Evolutionary conservation across 306 rosid genomes (phyloP), one percentile per base, ranked within the genome.

Genomic region (Sphenostylis stenocarpa): DNA sequence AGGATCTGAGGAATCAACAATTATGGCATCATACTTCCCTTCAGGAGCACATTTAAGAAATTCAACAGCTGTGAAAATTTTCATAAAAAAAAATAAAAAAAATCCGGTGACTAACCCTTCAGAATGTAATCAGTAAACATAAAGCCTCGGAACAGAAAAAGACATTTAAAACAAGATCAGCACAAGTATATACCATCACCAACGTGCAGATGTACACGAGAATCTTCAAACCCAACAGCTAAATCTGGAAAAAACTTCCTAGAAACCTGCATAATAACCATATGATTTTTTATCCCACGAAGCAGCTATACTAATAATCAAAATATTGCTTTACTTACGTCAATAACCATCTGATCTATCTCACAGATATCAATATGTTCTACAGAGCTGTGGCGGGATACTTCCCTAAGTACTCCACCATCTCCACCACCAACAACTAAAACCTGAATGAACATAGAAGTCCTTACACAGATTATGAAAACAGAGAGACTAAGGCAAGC

Each of bases 401-500:
- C 78, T 87, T 95, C 99, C 87, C 98, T 89, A 6, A 95, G 88
- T 77, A 95, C 97, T 28, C 97, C 97, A 20, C 99, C 99, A 82
- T 95, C 99, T 68, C 99, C 99, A 7, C 99, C 99, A n/a, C 98
- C 99, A 77, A 95, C 99, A 70, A 95, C 97, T 75, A 95, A 87
- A 84, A 95, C 97, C 99, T 95, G 84, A 79, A 72, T 21, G 56
- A 62, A 52, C 62, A 58, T 21, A 61, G 43, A 38, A 36, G 7
- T 7, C 60, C 56, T 48, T 80, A 15, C 61, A 67, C 66, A 56
- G 23, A 51, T 24, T 19, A 34, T 19, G 53, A 69, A 57, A 70
- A 60, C 8, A 24, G 29, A 20, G 44, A 34, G 20, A 47, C 5
- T 34, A 44, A 44, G 4, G 36, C 49, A 23, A 23, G 31, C 48